phyloP scores from a whole-genome alignment of 805 yeast genomes.

The Yarrowia osloensis region DNA sequence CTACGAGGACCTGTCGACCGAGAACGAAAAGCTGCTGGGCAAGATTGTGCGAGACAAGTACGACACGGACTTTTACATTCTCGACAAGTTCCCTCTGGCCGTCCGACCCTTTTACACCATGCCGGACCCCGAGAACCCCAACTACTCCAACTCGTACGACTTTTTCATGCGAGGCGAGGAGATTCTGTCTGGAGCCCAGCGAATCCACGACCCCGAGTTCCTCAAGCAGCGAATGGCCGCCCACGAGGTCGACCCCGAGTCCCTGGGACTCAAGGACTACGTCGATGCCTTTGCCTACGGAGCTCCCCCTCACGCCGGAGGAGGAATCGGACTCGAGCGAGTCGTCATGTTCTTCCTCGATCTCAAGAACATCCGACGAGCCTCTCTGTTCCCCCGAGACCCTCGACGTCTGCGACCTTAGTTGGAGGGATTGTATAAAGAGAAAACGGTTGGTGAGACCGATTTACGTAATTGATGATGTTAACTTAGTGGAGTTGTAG shows the following conservation, averaged over 20 bases:
- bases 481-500: not conserved
- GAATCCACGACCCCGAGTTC: constrained; percentile 90
- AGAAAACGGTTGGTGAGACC: not conserved
- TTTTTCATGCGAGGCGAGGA: constrained; percentile 99
- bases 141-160: constrained; percentile 96
- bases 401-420: constrained; percentile 88
- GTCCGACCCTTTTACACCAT: constrained; percentile 98
- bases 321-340: constrained; percentile 99
- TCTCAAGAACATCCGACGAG: constrained; percentile 95
- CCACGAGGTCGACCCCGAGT: constrained; percentile 78
- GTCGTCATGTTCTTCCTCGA: constrained; percentile 98
- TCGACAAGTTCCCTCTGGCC: constrained; percentile 97
- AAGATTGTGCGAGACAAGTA: constrained; percentile 87
- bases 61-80: constrained; percentile 95
- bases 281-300: constrained; percentile 91
- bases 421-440: not conserved
- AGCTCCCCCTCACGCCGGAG: constrained; percentile 99
- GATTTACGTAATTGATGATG: not conserved
- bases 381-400: constrained; percentile 99
- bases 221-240: constrained; percentile 77
- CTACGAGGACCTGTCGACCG: constrained; percentile 87
- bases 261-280: constrained; percentile 86
- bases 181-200: constrained; percentile 98
- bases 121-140: constrained; percentile 93
- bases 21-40: constrained; percentile 92